phyloP scores from a whole-genome alignment of 164 flowering plant species.

The Paratinospora sagittata region DNA sequence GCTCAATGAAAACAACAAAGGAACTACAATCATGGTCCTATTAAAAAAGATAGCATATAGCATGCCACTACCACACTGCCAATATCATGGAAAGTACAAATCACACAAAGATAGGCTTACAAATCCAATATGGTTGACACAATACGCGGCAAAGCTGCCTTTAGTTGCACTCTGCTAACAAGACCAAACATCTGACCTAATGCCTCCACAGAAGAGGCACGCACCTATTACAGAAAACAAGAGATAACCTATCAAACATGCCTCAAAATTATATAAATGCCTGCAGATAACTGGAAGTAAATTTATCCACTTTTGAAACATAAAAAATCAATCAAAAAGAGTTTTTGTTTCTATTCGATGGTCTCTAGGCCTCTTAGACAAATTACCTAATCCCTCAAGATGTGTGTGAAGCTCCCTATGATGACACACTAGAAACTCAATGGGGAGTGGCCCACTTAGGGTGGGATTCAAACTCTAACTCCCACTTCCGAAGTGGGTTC shows the following conservation, averaged over 20 bases:
- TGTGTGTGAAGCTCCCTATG: too few species aligned
- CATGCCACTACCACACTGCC: too few species aligned
- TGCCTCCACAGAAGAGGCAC: constrained; percentile 79
- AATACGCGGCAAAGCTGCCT: constrained; percentile 79
- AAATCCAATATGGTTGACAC: constrained; percentile 80
- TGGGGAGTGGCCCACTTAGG: too few species aligned
- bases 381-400: too few species aligned
- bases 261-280: too few species aligned
- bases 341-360: too few species aligned
- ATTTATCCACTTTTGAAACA: not conserved
- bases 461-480: too few species aligned
- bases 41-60: not conserved
- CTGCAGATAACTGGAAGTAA: not conserved
- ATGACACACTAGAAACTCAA: too few species aligned
- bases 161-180: constrained; percentile 61
- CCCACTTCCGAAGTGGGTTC: too few species aligned
- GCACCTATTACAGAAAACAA: constrained; percentile 45
- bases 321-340: not conserved
- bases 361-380: too few species aligned
- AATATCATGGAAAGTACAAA: not conserved
- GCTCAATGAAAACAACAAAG: constrained; percentile 5
- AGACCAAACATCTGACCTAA: constrained; percentile 97
- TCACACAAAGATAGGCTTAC: constrained; percentile 35
- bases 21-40: not conserved
- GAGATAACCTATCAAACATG: constrained; percentile 3